phyloP scores from a whole-genome alignment of 306 rosid species.

The Geum urbanum region DNA sequence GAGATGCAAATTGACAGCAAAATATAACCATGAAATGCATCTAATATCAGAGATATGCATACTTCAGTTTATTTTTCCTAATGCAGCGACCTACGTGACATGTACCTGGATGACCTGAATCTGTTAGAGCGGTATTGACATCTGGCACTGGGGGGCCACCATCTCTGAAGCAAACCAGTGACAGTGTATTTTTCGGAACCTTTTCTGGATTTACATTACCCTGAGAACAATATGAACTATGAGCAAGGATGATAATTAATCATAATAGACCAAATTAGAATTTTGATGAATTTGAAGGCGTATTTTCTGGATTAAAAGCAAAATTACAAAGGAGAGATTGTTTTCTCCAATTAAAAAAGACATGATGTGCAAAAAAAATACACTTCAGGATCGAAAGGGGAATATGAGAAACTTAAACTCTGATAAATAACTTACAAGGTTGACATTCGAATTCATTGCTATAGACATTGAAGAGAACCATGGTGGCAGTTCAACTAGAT shows the following conservation, averaged over 20 bases:
- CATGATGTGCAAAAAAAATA: conserved; percentile 19
- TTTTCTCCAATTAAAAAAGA: not conserved
- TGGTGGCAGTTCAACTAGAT: conserved; percentile 84
- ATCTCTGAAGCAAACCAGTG: conserved; percentile 77
- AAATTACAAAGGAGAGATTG: too few species aligned
- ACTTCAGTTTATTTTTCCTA: conserved; percentile 14
- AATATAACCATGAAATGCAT: not conserved
- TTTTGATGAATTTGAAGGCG: not conserved
- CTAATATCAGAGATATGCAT: not conserved
- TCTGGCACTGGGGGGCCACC: conserved; percentile 93
- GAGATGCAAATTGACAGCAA: not conserved
- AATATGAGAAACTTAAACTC: conserved; percentile 1
- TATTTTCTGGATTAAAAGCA: not conserved
- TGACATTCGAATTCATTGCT: conserved; percentile 64
- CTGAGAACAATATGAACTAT: conserved; percentile 42
- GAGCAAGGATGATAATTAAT: conserved; percentile 24
- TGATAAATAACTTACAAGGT: conserved; percentile 62
- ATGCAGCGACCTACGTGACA: not conserved
- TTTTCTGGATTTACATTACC: conserved; percentile 44
- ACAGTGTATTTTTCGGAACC: conserved; percentile 50
- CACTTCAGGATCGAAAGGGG: not conserved
- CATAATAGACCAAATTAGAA: conserved; percentile 11
- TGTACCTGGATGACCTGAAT: conserved; percentile 48
- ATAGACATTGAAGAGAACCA: conserved; percentile 84
- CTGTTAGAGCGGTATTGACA: conserved; percentile 52